Evolutionary conservation across 306 rosid species (phyloP), one percentile per base, ranked within the genome.

Genomic region (Comarum palustre): DNA sequence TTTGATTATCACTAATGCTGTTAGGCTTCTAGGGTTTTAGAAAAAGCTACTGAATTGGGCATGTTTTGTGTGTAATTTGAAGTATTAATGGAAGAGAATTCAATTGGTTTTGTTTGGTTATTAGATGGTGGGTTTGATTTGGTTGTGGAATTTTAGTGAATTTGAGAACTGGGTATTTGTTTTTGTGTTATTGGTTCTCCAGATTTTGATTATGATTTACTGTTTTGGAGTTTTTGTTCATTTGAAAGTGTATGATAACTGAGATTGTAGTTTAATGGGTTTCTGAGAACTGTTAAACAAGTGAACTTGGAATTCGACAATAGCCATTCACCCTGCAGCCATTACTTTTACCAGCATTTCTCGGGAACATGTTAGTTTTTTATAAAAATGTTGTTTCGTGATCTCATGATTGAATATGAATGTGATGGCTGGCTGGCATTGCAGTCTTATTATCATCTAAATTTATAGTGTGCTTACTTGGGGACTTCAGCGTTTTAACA

Each of bases 31-130:
- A 64, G 77, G 81, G 74, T 73, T 84, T 34, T 57, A 78, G 77
- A 27, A 39, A 69, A 64, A 75, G 70, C 76, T 57, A 58, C 75
- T 65, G 79, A 78, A 46, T 76, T 73, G 64, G 72, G 71, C 69
- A 4, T 51, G 65, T 69, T 75, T 64, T 69, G 48, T 72, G 77
- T 57, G 76, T n/a, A 48, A 64, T 70, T 20, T 73, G 43, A 55
- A 22, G 19, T 67, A 32, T 24, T 20, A 32, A 52, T 77, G 19
- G 38, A 60, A 73, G 68, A 66, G 51, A 42, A 58, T 65, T 51
- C 34, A 25, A 29, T 63, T 42, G 48, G 31, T 59, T 65, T 20
- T 79, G 29, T 46, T 22, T 61, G 66, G 10, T 34, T 39, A 17
- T 61, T 8, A 27, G 55, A 41, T 54, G 27, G 52, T 77, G 67